These are phyloP conservation scores for Pseudomassariella vexata DNA, from an alignment of 2,329 filamentous ascomycete genomes.

Conservation along the genomic window DNA sequence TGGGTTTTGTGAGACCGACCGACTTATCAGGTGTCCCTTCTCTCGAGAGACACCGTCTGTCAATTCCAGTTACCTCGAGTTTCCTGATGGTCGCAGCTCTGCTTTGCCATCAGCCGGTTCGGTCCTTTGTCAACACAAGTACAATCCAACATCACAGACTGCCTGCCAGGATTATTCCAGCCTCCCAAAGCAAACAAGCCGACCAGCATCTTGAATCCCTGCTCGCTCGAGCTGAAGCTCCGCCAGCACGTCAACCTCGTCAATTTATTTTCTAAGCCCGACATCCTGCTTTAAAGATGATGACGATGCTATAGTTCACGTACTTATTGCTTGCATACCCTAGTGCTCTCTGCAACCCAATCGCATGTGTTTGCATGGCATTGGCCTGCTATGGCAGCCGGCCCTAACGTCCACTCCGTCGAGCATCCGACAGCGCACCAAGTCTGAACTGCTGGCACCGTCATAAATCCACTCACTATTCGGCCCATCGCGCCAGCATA, in stretches of 20 bases:
- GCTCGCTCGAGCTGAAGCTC: constrained; percentile 2
- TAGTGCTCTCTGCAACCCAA: constrained; percentile 13
- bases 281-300: too few species aligned
- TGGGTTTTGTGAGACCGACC: too few species aligned
- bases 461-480: not conserved
- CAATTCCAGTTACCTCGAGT: too few species aligned
- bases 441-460: not conserved
- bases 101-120: too few species aligned
- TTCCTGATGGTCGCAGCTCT: too few species aligned
- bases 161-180: constrained; percentile 2
- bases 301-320: constrained; percentile 1
- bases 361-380: constrained; percentile 38
- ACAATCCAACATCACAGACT: not conserved
- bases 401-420: constrained; percentile 11
- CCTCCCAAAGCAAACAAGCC: constrained; percentile 1
- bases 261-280: constrained; percentile 7
- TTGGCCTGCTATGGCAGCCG: constrained; percentile 27
- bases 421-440: constrained; percentile 11
- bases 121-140: too few species aligned
- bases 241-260: constrained; percentile 9
- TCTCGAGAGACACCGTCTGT: too few species aligned
- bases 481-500: constrained; percentile 3
- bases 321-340: not conserved
- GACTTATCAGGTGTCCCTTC: too few species aligned
- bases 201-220: constrained; percentile 3